Conservation (phyloP, 495 filamentous ascomycete species). For the Talaromyces nanjingensis region DNA sequence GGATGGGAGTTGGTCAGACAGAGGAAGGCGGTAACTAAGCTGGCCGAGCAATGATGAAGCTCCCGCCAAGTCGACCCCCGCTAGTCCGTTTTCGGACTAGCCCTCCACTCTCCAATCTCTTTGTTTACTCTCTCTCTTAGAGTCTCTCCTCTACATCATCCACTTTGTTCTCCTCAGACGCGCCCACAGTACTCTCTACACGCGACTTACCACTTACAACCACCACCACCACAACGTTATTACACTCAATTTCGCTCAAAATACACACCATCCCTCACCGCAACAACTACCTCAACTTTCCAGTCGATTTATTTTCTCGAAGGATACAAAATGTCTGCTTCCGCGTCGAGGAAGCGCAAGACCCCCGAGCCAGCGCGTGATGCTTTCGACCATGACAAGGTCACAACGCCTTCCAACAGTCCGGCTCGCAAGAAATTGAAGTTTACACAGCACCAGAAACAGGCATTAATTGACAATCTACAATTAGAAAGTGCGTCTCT, state of each 20-base stretch:
- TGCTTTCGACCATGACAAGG: slow-evolving; percentile 21
- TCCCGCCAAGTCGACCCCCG: not conserved
- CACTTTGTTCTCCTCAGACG: not conserved
- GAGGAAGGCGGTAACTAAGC: not conserved
- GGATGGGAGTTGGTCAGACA: not conserved
- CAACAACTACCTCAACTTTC: not conserved
- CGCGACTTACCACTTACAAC: not conserved
- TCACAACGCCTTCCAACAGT: slow-evolving; percentile 45
- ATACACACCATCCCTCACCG: not conserved
- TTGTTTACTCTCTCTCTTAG: slow-evolving; percentile 4
- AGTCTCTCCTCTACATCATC: not conserved
- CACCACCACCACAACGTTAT: not conserved
- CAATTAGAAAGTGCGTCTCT: slow-evolving; percentile 71
- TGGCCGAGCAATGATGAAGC: not conserved
- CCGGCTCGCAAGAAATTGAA: slow-evolving; percentile 56
- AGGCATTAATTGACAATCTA: slow-evolving; percentile 84
- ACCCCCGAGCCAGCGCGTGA: slow-evolving; percentile 41
- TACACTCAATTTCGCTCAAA: not conserved
- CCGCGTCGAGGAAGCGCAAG: slow-evolving; percentile 52
- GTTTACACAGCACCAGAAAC: slow-evolving; percentile 74
- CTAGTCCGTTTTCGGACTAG: slow-evolving; percentile 2
- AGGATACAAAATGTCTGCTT: slow-evolving; percentile 56
- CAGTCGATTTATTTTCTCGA: not conserved
- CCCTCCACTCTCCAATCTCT: not conserved
- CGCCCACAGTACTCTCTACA: not conserved